phyloP scores from a whole-genome alignment of 139 green algal species.

The Coelastrella sp. region DNA sequence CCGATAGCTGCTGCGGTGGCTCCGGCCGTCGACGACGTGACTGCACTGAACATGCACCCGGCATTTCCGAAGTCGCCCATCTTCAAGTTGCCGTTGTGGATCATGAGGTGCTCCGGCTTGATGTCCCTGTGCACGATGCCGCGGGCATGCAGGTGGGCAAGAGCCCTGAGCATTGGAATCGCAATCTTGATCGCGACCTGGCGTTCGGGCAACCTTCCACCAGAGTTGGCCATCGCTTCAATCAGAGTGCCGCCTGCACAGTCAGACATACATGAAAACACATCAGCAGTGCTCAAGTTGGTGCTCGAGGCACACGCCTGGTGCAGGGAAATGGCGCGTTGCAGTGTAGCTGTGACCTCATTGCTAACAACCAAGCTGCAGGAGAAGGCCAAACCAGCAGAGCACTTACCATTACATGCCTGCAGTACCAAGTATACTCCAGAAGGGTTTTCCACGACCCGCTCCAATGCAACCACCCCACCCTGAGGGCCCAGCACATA shows the following conservation, averaged over 20 bases:
- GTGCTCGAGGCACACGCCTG: neutral
- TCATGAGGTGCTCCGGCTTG: constrained; percentile 75
- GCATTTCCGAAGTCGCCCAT: constrained; percentile 62
- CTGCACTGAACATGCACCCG: constrained; percentile 10
- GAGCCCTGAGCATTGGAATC: constrained; percentile 50
- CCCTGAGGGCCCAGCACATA: neutral
- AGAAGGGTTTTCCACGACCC: constrained; percentile 1
- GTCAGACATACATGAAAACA: neutral
- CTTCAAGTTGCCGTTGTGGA: constrained; percentile 38
- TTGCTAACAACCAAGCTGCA: too few species aligned
- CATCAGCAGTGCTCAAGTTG: neutral
- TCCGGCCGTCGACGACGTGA: neutral
- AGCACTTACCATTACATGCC: constrained; percentile 38
- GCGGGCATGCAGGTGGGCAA: constrained; percentile 55
- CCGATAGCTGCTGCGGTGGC: neutral
- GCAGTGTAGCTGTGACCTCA: neutral
- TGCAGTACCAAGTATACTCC: constrained; percentile 46
- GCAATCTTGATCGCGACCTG: constrained; percentile 53
- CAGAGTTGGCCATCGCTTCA: constrained; percentile 55
- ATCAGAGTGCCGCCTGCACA: constrained; percentile 60
- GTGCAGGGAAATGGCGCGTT: neutral
- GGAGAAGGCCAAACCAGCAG: neutral
- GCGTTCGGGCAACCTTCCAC: constrained; percentile 57
- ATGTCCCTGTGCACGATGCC: constrained; percentile 69
- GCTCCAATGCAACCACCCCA: constrained; percentile 20